These are phyloP conservation scores for Lactarius evosmus DNA, from an alignment of 768 basidiomycete genomes.

Conservation along the genomic window DNA sequence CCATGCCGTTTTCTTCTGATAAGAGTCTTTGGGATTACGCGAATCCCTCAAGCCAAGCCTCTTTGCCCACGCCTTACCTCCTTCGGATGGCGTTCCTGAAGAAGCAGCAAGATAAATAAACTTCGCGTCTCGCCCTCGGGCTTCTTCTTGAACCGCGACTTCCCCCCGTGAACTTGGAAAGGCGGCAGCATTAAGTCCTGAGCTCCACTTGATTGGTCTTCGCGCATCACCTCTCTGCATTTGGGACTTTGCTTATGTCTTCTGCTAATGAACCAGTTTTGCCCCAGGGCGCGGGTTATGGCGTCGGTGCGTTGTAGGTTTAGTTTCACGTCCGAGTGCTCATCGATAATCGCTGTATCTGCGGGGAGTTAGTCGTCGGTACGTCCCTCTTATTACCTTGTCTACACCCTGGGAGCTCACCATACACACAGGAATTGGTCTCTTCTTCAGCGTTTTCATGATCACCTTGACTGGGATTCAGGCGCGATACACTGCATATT, in stretches of 20 bases:
- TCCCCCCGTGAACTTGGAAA: neutral
- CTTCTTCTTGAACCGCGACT: neutral
- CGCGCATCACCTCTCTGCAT: neutral
- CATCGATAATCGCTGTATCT: conserved; percentile 14
- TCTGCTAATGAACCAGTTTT: conserved; percentile 42
- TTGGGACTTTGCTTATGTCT: conserved; percentile 20
- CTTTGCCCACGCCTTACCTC: conserved; percentile 1
- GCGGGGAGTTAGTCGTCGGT: conserved; percentile 48
- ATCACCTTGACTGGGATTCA: conserved; percentile 74
- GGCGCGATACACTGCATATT: conserved; percentile 78
- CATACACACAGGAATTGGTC: conserved; percentile 63
- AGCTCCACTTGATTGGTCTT: neutral
- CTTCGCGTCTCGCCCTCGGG: neutral
- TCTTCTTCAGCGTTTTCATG: conserved; percentile 87
- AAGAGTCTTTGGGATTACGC: neutral
- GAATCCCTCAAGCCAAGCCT: neutral
- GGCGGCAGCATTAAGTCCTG: neutral
- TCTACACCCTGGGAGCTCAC: neutral
- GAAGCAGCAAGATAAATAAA: conserved; percentile 11
- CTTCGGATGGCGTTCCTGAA: conserved; percentile 5
- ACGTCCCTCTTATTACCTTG: conserved; percentile 20
- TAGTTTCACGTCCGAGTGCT: neutral
- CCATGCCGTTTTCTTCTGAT: conserved; percentile 2
- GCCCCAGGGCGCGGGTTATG: conserved; percentile 84
- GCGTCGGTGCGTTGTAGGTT: conserved; percentile 50